Evolutionary conservation across 495 filamentous ascomycete genomes (phyloP), one percentile per base, ranked within the genome.

Genomic region (Neurospora africana): DNA sequence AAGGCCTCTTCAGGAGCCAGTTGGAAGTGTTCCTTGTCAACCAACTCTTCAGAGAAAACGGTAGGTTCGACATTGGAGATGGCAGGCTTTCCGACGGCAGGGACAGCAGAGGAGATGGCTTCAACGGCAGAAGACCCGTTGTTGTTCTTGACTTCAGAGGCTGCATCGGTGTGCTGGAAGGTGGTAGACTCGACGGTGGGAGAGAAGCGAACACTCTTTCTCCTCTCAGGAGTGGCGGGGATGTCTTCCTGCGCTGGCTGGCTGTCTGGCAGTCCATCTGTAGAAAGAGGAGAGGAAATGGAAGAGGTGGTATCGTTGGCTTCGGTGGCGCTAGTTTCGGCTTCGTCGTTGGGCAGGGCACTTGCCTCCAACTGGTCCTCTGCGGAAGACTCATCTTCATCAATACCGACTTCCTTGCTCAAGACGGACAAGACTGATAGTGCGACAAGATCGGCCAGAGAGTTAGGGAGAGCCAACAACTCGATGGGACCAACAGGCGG

Each of bases 1-100:
- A 98, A 96, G 4, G 93, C 89, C 83, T 99, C 95, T 78, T 97
- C 95, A 3, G 90, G 87, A 9, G 90, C 92, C 23, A 98, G 84
- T 77, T 99, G 95, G 38, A 97, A 89, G 76, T 97, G 94, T 74
- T 99, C 95, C 82, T 94, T 88, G 77, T 98, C 89, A 67, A 85
- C 75, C 47, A 97, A 83, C 38, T 81, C 77, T 15, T 43, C 68
- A 5, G 73, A 30, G 6, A 27, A 10, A 17, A 41, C 53, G 21
- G 43, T 8, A n/a, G 58, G 9, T n/a, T 69, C 33, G 10, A 44
- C 30, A 13, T 38, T 33, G 2, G 47, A 10, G 13, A 35, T 13
- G 15, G 61, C 0, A 17, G 21, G 58, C 23, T 17, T 38, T 39
- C 8, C 43, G 15, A 33, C 37, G 15, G 33, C 5, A 10, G 72